Conservation (phyloP, 2,329 filamentous ascomycete species). For the Cercospora sp. region DNA sequence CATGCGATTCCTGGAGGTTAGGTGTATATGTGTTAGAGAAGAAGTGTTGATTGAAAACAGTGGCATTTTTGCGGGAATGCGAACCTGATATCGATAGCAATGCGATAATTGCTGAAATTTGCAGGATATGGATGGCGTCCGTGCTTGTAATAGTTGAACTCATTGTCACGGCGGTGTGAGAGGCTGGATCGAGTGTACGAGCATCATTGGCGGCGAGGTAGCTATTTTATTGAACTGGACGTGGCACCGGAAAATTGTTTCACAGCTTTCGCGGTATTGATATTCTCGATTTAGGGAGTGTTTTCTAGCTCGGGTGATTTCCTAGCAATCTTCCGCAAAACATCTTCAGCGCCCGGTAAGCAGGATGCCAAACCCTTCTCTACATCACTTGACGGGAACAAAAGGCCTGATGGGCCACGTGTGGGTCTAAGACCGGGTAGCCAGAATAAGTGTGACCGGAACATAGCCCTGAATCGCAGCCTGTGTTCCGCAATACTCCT, state of each 20-base stretch:
- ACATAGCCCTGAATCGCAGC: background rate
- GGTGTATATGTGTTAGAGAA: background rate
- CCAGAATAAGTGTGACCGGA: constrained; percentile 2
- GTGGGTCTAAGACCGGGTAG: background rate
- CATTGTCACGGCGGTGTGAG: background rate
- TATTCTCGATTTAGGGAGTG: background rate
- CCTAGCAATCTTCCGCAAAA: background rate
- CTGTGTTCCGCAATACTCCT: background rate
- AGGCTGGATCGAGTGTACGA: background rate
- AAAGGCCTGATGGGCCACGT: background rate
- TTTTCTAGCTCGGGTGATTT: background rate
- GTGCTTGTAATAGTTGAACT: background rate
- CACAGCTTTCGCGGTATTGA: background rate
- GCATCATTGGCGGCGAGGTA: background rate
- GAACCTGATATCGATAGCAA: background rate
- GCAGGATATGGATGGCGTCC: background rate
- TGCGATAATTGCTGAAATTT: background rate
- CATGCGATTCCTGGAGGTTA: background rate
- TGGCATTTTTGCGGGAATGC: background rate
- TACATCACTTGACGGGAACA: background rate
- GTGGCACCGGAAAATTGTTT: background rate
- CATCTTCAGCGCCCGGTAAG: background rate
- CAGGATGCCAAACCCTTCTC: background rate
- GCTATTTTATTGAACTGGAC: background rate
- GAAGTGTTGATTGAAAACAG: background rate